These are phyloP conservation scores for Neurospora intermedia DNA, from an alignment of 495 filamentous ascomycete species.

Conservation along the genomic window DNA sequence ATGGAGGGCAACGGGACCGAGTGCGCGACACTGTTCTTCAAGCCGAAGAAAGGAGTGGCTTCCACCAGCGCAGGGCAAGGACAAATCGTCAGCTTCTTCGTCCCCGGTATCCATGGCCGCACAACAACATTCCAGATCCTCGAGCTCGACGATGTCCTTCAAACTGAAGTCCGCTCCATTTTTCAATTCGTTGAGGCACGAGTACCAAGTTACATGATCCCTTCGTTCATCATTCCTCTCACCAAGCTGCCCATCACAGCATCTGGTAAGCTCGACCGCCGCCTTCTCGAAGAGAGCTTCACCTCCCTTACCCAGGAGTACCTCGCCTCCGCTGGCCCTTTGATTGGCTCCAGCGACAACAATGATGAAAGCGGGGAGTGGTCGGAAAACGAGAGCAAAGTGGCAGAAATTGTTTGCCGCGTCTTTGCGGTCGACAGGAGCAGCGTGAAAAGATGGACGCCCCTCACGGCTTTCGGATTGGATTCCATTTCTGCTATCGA, in stretches of 20 bases:
- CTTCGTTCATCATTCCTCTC: conserved; percentile 55
- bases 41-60: background rate
- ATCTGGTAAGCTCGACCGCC: conserved; percentile 51
- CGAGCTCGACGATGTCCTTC: conserved; percentile 11
- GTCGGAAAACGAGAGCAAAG: conserved; percentile 37
- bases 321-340: conserved; percentile 15
- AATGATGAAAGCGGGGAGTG: conserved; percentile 35
- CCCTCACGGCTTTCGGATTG: conserved; percentile 47
- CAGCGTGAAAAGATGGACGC: conserved; percentile 43
- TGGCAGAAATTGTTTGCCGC: conserved; percentile 33
- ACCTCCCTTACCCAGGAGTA: conserved; percentile 6
- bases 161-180: conserved; percentile 20
- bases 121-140: conserved; percentile 13
- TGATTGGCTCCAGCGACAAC: conserved; percentile 8
- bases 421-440: conserved; percentile 39
- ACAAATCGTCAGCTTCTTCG: conserved; percentile 49
- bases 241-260: conserved; percentile 50
- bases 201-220: conserved; percentile 60
- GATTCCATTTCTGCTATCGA: conserved; percentile 76
- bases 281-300: conserved; percentile 10
- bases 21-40: conserved; percentile 43
- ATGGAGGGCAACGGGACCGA: background rate
- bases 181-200: conserved; percentile 29
- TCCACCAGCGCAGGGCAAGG: conserved; percentile 15
- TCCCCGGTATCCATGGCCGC: conserved; percentile 23